Percentiles rank a stretch among this genome's conserved stretches.
These are phyloP conservation scores for Epichloe festucae DNA, from an alignment of 2,329 filamentous ascomycete species.

Conservation along the genomic window DNA sequence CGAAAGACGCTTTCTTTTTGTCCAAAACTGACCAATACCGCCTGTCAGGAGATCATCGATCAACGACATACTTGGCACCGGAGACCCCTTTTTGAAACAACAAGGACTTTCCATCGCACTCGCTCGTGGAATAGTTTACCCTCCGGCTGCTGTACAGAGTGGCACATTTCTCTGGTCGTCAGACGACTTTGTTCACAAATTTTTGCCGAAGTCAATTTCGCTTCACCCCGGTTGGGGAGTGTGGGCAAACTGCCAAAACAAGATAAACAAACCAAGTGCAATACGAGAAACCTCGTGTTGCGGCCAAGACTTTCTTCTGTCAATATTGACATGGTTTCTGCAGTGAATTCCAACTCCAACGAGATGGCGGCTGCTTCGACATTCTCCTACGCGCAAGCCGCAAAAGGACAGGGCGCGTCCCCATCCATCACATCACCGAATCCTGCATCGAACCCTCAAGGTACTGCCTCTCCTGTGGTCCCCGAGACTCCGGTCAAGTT, in stretches of 20 bases:
- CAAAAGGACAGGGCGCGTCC: slow-evolving; percentile 51
- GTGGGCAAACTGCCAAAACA: slow-evolving; percentile 5
- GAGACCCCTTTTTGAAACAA: neutral
- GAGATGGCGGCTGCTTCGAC: slow-evolving; percentile 43
- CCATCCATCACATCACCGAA: slow-evolving; percentile 18
- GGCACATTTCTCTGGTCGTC: neutral
- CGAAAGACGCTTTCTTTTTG: neutral
- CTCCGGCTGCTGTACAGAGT: neutral
- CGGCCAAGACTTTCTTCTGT: neutral
- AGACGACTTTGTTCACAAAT: neutral
- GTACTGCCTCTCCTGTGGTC: slow-evolving; percentile 13
- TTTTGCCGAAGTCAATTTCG: slow-evolving; percentile 1
- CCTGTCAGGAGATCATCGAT: neutral
- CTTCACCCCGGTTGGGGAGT: slow-evolving; percentile 10
- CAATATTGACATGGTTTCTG: slow-evolving; percentile 11
- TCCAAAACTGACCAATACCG: neutral
- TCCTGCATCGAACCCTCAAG: slow-evolving; percentile 13
- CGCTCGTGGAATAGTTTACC: neutral
- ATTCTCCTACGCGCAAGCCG: slow-evolving; percentile 94
- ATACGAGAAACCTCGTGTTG: slow-evolving; percentile 3
- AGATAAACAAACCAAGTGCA: neutral
- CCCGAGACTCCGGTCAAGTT: slow-evolving; percentile 15
- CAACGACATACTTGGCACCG: neutral
- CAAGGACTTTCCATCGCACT: neutral
- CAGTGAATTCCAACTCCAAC: slow-evolving; percentile 15